Evolutionary conservation across 345 rosid genomes (phyloP), one percentile per base, ranked within the genome.

Genomic region (Microcos paniculata): DNA sequence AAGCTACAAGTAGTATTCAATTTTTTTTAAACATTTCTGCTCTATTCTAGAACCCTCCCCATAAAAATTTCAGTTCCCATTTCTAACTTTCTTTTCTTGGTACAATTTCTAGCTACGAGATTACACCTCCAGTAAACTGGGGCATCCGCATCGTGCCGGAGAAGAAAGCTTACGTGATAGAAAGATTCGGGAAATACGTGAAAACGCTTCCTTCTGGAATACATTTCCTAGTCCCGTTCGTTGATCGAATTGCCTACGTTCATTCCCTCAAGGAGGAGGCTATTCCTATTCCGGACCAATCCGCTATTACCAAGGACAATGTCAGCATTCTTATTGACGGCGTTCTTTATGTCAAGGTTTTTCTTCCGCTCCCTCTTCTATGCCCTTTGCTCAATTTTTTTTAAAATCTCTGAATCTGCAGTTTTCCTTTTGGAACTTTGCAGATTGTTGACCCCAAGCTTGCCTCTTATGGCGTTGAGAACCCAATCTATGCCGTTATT

Each of bases 181-280:
- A 96, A 84, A 84, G 98, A 19, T 93, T 93, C 7, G 99, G 98
- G 48, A 96, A 87, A 81, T 96, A 88, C 77, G 80, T 76, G 51
- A 93, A 90, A 82, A 96, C 95, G 4, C 89, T 93, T 56, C 82
- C 91, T 0, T 88, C 98, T 0, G 99, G 99, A 35, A 85, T 96
- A 24, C 97, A 96, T 72, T 92, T 93, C 80, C 87, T 96, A 74
- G 79, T 96, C 69, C 99, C 99, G 0, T 48, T 92, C 8, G 98
- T 93, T 45, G 98, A 96, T 80, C 89, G 92, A 63, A 93, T 93
- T 61, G 97, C 98, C 26, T 96, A 96, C 21, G 98, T 93, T 28
- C 99, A 96, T 81, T 91, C 99, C 31, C 90, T 96, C 76, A 96
- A 96, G 87, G 99, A 96, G 78, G 98, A 93, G 81, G 94, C 99